phyloP scores from a whole-genome alignment of 2,329 filamentous ascomycete genomes.

The Colletotrichum agaves region DNA sequence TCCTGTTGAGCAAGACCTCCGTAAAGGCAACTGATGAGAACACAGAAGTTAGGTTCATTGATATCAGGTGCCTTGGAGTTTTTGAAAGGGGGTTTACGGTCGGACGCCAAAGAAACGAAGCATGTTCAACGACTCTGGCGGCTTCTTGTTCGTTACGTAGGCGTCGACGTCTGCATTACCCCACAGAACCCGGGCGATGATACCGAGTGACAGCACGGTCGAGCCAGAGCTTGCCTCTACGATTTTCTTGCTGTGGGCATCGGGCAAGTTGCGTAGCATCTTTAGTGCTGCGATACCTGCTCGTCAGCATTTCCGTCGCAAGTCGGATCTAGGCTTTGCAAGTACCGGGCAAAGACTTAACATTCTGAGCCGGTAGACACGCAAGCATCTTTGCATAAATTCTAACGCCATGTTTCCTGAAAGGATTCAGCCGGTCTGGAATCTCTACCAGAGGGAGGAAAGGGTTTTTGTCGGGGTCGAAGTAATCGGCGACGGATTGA shows the following conservation, averaged over 20 bases:
- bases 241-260: not conserved
- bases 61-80: fast-evolving
- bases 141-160: slow-evolving; percentile 61
- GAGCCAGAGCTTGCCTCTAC: slow-evolving; percentile 33
- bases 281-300: not conserved
- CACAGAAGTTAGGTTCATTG: not conserved
- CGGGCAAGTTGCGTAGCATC: not conserved
- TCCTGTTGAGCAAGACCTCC: slow-evolving; percentile 49
- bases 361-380: slow-evolving; percentile 69
- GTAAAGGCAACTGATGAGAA: slow-evolving; percentile 43
- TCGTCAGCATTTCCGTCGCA: not conserved
- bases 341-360: slow-evolving; percentile 69
- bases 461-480: slow-evolving; percentile 66
- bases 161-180: slow-evolving; percentile 55
- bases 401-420: slow-evolving; percentile 64
- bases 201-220: slow-evolving; percentile 38
- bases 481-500: slow-evolving; percentile 66
- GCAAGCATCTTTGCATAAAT: slow-evolving; percentile 75
- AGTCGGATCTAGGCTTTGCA: not conserved
- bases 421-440: slow-evolving; percentile 66
- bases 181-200: slow-evolving; percentile 47
- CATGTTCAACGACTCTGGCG: slow-evolving; percentile 45
- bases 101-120: slow-evolving; percentile 49
- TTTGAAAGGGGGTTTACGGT: slow-evolving; percentile 42
- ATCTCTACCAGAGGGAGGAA: slow-evolving; percentile 70